A percentile compares a stretch with the other conserved stretches of the same genome.
Conservation (phyloP, 495 filamentous ascomycete genomes). For the Cercophora samala region DNA sequence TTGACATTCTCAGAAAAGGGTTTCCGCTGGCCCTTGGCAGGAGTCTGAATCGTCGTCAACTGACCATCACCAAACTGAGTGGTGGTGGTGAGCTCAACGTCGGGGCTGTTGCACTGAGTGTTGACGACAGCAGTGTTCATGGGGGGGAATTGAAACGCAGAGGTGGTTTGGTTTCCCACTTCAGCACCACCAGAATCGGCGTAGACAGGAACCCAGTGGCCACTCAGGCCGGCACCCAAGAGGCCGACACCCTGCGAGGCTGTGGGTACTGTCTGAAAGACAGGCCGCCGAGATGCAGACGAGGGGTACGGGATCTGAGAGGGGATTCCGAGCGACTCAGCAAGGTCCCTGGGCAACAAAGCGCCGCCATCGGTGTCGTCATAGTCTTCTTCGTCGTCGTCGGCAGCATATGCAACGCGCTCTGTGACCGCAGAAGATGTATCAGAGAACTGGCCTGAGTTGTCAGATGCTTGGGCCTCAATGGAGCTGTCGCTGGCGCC, state of each 20-base stretch:
- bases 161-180: not conserved
- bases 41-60: not conserved
- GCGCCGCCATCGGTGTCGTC: not conserved
- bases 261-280: not conserved
- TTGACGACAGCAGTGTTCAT: not conserved
- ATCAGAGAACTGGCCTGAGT: not conserved
- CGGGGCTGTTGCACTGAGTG: not conserved
- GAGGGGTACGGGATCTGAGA: not conserved
- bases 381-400: not conserved
- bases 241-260: not conserved
- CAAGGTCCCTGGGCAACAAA: not conserved
- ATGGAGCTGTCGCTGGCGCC: not conserved
- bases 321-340: not conserved
- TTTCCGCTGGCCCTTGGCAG: not conserved
- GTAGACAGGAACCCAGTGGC: not conserved
- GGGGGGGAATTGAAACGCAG: not conserved
- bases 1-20: not conserved
- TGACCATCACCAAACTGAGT: not conserved
- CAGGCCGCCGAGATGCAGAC: not conserved
- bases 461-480: not conserved
- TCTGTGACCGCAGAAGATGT: not conserved
- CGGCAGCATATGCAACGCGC: not conserved
- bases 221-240: constrained; percentile 12
- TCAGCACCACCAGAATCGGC: not conserved
- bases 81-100: constrained; percentile 3